These are phyloP conservation scores for Ceratocystiopsis brevicomis DNA, from an alignment of 2,329 filamentous ascomycete genomes.

Conservation along the genomic window DNA sequence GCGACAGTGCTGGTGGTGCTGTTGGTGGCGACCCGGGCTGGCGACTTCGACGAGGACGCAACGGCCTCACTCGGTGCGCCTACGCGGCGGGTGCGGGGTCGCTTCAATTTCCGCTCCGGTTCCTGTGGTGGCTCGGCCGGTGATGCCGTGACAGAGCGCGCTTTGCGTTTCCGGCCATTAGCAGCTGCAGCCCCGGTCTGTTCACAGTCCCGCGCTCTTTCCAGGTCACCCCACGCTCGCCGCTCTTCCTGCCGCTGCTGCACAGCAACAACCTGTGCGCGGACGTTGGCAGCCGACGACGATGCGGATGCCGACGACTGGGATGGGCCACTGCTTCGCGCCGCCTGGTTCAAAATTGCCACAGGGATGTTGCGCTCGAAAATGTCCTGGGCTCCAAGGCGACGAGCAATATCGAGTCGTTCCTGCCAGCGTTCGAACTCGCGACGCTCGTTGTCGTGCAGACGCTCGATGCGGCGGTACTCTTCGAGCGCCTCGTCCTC, in stretches of 20 bases:
- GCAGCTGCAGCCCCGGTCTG: constrained; percentile 22
- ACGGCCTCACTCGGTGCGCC: constrained; percentile 26
- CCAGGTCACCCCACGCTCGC: constrained; percentile 76
- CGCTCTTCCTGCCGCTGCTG: constrained; percentile 63
- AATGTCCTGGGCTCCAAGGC: constrained; percentile 54
- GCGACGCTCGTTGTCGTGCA: constrained; percentile 32
- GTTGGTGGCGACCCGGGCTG: not conserved
- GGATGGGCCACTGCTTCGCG: constrained; percentile 26
- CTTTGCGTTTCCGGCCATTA: constrained; percentile 53
- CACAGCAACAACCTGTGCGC: constrained; percentile 29
- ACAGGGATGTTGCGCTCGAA: constrained; percentile 45
- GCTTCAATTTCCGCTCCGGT: constrained; percentile 69
- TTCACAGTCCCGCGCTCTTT: constrained; percentile 58
- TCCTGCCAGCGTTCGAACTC: constrained; percentile 63
- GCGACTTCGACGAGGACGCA: constrained; percentile 17
- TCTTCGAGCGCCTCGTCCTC: constrained; percentile 43
- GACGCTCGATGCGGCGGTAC: constrained; percentile 32
- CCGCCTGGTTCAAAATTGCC: constrained; percentile 36
- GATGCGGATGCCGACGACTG: not conserved
- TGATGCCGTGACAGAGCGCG: constrained; percentile 49
- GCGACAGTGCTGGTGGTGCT: not conserved
- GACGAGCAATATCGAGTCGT: constrained; percentile 62
- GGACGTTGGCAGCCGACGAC: constrained; percentile 12
- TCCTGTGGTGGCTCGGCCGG: constrained; percentile 49
- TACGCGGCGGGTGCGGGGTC: constrained; percentile 59